Conservation (phyloP, 2,329 filamentous ascomycete genomes). For the Fusarium sp. region DNA sequence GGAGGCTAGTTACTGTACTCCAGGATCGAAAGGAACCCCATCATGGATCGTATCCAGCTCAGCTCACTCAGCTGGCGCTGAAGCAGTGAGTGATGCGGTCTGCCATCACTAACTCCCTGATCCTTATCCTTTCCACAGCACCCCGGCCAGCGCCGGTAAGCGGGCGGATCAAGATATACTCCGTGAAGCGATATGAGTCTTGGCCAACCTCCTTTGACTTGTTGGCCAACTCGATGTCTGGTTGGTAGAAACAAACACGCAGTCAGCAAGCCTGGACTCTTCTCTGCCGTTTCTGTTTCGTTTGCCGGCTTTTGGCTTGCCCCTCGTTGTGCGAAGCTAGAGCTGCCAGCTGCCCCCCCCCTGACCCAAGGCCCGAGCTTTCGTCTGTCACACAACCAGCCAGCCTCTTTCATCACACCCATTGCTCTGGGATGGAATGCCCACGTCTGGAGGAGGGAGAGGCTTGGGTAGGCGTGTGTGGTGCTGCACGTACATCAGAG, state of each 20-base stretch:
- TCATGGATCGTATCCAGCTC: neutral
- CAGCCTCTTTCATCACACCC: slow-evolving; percentile 24
- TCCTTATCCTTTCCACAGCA: neutral
- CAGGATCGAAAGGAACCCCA: neutral
- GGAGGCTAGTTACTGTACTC: neutral
- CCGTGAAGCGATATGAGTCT: neutral
- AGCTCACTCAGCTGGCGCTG: neutral
- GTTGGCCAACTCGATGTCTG: neutral
- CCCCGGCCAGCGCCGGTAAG: neutral
- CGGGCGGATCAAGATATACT: neutral
- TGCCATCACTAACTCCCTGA: neutral
- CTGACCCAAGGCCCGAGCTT: neutral
- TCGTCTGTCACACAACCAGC: neutral
- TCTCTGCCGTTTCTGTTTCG: slow-evolving; percentile 22
- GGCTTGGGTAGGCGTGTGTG: neutral
- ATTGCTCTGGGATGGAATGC: slow-evolving; percentile 13
- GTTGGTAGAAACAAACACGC: slow-evolving; percentile 16
- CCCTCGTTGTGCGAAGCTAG: slow-evolving; percentile 11
- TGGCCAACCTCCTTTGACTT: neutral
- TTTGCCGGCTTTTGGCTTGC: slow-evolving; percentile 2
- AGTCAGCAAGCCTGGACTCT: slow-evolving; percentile 19
- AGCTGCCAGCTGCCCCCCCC: neutral
- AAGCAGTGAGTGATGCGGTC: neutral
- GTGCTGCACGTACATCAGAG: neutral
- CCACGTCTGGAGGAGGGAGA: neutral